Evolutionary conservation across 352 stramenopile genomes (phyloP), one percentile per base, ranked within the genome.

Genomic region (Phytophthora sp.): DNA sequence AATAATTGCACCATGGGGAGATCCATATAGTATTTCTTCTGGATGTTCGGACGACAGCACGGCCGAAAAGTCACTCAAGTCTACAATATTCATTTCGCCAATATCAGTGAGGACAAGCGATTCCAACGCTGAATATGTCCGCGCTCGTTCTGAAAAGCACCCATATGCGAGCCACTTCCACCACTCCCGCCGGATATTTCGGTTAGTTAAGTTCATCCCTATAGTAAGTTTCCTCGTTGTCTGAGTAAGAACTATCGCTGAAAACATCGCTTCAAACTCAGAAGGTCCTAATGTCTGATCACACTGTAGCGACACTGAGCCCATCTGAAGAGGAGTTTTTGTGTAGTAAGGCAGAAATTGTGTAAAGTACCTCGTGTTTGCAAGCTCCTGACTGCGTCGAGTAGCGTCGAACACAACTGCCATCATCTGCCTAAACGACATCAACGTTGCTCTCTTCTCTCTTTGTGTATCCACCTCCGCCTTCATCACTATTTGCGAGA

Each of bases 81-180:
- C 55, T 12, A 36, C 27, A 26, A 29, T 50, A 16, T 35, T 46
- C 3, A 70, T 44, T 5, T 54, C 27, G 20, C 51, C 55, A 38
- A 66, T 51, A 26, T 49, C 42, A n/a, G 20, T 45, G 3, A 70
- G 21, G 4, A 36, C 31, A 3, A 70, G 18, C 4, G 55, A 57
- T 50, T 57, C 46, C 24, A 70, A 24, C 4, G 39, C 36, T 13
- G 63, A 70, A 27, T 27, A 36, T 20, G 13, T 33, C 24, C 39
- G 55, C 15, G 63, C 63, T 51, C 62, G 38, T 20, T 65, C 41
- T 12, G 62, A 70, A 36, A 70, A 70, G n/a, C 50, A 59, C 1
- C 33, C 62, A 30, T 70, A 70, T 0, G 62, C 62, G 1, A 65
- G 16, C 62, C 62, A 70, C 38, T 70, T 64, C 54, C 62, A 65